Base-by-base conservation (phyloP, 1,139 yeast species). In the Blastobotrys ciferrii region DNA sequence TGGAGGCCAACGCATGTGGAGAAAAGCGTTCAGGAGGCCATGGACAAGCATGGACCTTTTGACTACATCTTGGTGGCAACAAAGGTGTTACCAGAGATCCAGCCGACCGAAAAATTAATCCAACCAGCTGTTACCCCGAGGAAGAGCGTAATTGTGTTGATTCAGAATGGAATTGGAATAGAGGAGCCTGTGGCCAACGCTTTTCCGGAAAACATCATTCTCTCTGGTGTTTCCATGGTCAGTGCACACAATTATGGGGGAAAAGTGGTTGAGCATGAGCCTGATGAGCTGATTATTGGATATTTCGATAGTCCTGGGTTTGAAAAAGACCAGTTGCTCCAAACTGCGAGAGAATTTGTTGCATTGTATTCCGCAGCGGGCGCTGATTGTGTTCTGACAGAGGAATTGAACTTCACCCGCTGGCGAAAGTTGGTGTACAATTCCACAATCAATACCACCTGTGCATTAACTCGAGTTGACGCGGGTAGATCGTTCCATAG, bases 351-450 rank as follows among this genome's bases (percentile, higher is more conserved):
- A 20, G 67, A 70, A 50, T 82, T 82, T 58, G 72, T 76, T 5
- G 70, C 69, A 1, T 58, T 83, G 4, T 84, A 84, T 63, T 53
- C 64, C 17, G 74, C 75, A 45, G 73, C 69, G 6, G 63, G 73
- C 54, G 80, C 79, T 57, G 57, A 61, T 4, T 73, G 77, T 42
- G 53, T 52, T 18, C 59, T 59, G 43, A 60, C 61, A 7, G 66
- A 74, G 38, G 84, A 82, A 58, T 57, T 68, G 42, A 48, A 48
- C 47, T 53, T 48, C 46, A 61, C 67, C 25, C 62, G 95, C 62
- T 86, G 94, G 94, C 72, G 78, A 51, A 86, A 86, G 62, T 72
- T 86, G 48, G 74, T 84, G 17, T 85, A 85, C 68, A 86, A 86
- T 60, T 77, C 85, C 6, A 75, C 81, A 2, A 74, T 80, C 63